Base-by-base conservation (phyloP, 306 rosid genomes). In the Cajanus cajan region DNA sequence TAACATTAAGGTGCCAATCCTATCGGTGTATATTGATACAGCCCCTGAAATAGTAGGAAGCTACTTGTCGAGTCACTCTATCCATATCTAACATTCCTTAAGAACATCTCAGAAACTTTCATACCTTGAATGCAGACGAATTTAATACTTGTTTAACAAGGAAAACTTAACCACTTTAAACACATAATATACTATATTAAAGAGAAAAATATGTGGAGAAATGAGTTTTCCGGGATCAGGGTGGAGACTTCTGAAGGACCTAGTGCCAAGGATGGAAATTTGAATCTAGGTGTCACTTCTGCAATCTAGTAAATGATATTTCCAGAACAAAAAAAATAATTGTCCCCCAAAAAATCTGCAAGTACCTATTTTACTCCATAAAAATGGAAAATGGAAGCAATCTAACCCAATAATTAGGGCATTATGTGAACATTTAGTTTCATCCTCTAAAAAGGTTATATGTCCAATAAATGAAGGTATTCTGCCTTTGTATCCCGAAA, bases 401-500 rank as follows among this genome's bases (percentile, higher is more conserved):
- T 16, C 37, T 76, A 74, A 28, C 64, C 61, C 18, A 74, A 44
- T 16, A 44, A 44, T 62, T 47, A 41, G 62, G 65, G 37, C 10
- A 36, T 31, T 77, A 71, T 45, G 19, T 11, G 24, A 37, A 48
- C 54, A 11, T 13, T 14, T 15, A 57, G 6, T 51, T 39, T 54
- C 74, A 72, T 73, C 63, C 59, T 72, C 45, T 79, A 39, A 18
- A 62, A 71, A 4, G 64, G 64, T 63, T 47, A 43, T 16, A 10
- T 66, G 41, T 66, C 41, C 54, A 25, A 15, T 37, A 45, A 33
- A 50, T 52, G 64, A 71, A 47, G 28, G 45, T 73, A 77, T 68
- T 61, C 78, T 51, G 40, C 67, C 52, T 74, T 68, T 28, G 50
- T 57, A 78, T 50, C 63, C 16, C 68, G 72, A 66, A 64, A 57